Base-by-base conservation (phyloP, 768 basidiomycete genomes). In the Piloderma croceum region DNA sequence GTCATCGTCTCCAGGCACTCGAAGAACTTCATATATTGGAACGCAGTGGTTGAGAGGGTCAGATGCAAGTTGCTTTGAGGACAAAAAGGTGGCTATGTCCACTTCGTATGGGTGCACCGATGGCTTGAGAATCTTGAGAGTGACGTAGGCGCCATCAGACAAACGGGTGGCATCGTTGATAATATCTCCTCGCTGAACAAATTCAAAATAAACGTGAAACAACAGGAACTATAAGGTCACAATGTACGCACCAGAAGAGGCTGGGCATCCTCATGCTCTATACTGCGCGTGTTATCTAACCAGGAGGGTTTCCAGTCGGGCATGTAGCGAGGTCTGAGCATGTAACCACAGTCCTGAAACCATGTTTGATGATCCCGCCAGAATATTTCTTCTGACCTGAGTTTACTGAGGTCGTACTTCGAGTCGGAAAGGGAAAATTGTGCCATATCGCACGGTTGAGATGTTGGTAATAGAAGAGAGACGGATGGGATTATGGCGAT, bases 11-110 rank as follows among this genome's bases (percentile, higher is more conserved):
- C 49, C 46, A 3, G 58, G 53, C 2, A 51, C 31, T 3, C 49
- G 25, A 4, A 62, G 24, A n/a, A 53, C 36, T 3, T 63, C 56
- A 19, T 47, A 40, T 0, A 63, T 18, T 3, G 60, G 58, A 15
- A 59, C 48, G 39, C 56, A 59, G 36, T 60, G 64, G 38, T 64
- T 64, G 3, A 44, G 39, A 6, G 54, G 44, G 34, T 62, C 42
- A 3, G 45, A 43, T 10, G 23, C 31, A 12, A 55, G 43, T 2
- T 42, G 39, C n/a, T 46, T 43, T 5, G 38, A 43, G 3, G 55
- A 53, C 12, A 61, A 44, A 6, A 43, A 46, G n/a, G 25, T 18
- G 11, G 33, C 40, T 20, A 61, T 52, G 15, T 41, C 40, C 3
- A 53, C 43, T 34, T 54, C 49, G 11, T 45, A 12, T 3, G 49